Percentiles rank a stretch among this genome's conserved stretches.
Evolutionary conservation across 768 basidiomycete genomes (phyloP).

Genomic region (Auricularia sp.): DNA sequence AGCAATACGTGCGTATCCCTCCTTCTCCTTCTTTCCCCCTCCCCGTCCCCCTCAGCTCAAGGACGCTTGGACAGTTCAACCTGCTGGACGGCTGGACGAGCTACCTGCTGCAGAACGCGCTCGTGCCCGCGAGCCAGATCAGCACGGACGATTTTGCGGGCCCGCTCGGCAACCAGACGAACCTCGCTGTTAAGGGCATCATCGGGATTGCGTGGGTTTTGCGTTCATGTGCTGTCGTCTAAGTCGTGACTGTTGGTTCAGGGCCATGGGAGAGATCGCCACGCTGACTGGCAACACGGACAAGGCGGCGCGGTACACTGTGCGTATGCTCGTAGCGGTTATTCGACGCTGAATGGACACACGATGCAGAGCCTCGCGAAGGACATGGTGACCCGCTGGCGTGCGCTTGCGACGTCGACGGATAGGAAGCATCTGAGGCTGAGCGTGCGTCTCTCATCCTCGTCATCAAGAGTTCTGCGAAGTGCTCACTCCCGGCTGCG

Average conservation of each 20-base stretch:
- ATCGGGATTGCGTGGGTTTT: conserved; percentile 24
- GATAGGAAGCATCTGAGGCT: conserved; percentile 11
- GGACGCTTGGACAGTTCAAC: conserved; percentile 20
- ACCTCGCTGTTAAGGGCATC: conserved; percentile 34
- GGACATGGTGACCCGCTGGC: conserved; percentile 7
- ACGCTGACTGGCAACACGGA: conserved; percentile 7
- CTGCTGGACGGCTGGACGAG: conserved; percentile 57
- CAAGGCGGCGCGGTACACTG: conserved; percentile 8
- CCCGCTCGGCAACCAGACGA: conserved; percentile 13
- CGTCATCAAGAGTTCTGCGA: too few species aligned
- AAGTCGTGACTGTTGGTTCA: background rate
- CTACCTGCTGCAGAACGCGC: conserved; percentile 42
- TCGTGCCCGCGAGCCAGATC: conserved; percentile 31
- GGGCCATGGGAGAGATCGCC: conserved; percentile 12
- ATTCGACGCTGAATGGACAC: background rate
- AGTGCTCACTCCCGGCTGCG: background rate
- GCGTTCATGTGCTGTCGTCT: background rate
- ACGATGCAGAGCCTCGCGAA: background rate
- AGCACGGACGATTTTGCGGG: conserved; percentile 15
- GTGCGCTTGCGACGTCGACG: conserved; percentile 9
- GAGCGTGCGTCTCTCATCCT: background rate
- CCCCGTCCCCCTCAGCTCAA: background rate
- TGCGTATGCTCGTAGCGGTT: background rate
- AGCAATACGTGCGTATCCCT: conserved; percentile 27
- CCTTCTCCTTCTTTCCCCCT: background rate